Evolutionary conservation across 305 asterid species (phyloP).

Genomic region (Withania somnifera): DNA sequence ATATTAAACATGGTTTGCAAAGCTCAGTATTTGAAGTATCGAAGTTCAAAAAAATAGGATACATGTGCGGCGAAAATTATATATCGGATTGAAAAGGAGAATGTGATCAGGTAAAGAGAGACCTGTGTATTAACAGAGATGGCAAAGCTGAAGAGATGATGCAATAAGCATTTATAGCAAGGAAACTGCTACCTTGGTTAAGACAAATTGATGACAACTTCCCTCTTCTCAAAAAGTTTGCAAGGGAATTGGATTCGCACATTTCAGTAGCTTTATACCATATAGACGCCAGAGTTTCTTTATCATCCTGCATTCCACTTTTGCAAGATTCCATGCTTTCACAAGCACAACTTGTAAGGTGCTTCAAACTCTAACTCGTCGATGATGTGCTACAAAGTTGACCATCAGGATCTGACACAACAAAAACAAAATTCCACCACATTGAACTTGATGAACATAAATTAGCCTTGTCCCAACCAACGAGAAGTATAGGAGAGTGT

Average conservation of each 20-base stretch:
- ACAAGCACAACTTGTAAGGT: slow-evolving; percentile 28
- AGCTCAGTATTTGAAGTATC: neutral
- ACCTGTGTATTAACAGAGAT: neutral
- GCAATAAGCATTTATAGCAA: neutral
- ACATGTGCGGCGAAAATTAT: neutral
- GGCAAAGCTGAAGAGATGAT: neutral
- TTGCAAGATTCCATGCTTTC: slow-evolving; percentile 25
- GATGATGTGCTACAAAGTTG: slow-evolving; percentile 60
- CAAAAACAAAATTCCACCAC: neutral
- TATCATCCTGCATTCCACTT: slow-evolving; percentile 21
- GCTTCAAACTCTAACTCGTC: slow-evolving; percentile 57
- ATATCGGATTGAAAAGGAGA: neutral
- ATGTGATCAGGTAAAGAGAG: neutral
- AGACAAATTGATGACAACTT: slow-evolving; percentile 46
- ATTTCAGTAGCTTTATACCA: slow-evolving; percentile 50
- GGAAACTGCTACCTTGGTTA: slow-evolving; percentile 35
- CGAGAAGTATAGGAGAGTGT: neutral
- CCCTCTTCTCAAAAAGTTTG: slow-evolving; percentile 56
- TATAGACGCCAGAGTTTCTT: slow-evolving; percentile 39
- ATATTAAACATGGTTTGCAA: neutral
- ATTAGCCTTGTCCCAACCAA: neutral
- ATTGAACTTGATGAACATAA: neutral
- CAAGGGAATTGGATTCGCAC: slow-evolving; percentile 46
- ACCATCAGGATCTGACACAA: slow-evolving; percentile 32
- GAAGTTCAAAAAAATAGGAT: neutral